Evolutionary conservation across 2,329 filamentous ascomycete genomes (phyloP), one percentile per base, ranked within the genome.

Genomic region (Claviceps purpurea): DNA sequence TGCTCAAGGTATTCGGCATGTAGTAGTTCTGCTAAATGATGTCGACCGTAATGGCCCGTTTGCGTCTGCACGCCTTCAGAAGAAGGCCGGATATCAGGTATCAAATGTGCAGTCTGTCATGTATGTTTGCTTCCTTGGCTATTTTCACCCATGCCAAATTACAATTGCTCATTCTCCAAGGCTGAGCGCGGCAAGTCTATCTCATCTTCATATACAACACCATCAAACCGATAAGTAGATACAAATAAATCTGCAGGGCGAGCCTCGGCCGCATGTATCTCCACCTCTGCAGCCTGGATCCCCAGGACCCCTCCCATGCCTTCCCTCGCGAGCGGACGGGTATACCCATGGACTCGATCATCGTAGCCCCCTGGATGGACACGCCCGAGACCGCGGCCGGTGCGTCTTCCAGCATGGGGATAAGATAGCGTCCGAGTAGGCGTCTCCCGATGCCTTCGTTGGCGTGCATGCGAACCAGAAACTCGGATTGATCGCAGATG

Each of bases 401-500:
- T n/a, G 53, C 51, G 40, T 56, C 55, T 24, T 52, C 38, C 47
- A 56, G 38, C 20, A 46, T 43, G 11, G 55, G 55, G 20, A 56
- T 46, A 8, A 54, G n/a, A n/a, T 50, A 54, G 24, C 55, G 44
- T 13, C 52, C 55, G 1, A 55, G 16, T 10, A 55, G 40, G 16
- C 51, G 46, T 43, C 45, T 52, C 37, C 50, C 24, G 2, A 53
- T 37, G 6, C 53, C 50, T 8, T 56, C 47, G 39, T 52, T 50
- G 3, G 55, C 50, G n/a, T 56, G 55, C 52, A 56, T 53, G 18
- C 55, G 55, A 6, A 54, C 54, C 4, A 56, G 44, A 22, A 56
- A 54, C 50, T 56, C 55, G 7, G 55, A 55, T 30, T 54, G 52
- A 8, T 18, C 39, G 51, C 55, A 56, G 5, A 52, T 48, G 18